A percentile compares a stretch with the other conserved stretches of the same genome.
These are phyloP conservation scores for Mucor irregularis DNA, from an alignment of 371 early-diverging fungal genomes.

Conservation along the genomic window DNA sequence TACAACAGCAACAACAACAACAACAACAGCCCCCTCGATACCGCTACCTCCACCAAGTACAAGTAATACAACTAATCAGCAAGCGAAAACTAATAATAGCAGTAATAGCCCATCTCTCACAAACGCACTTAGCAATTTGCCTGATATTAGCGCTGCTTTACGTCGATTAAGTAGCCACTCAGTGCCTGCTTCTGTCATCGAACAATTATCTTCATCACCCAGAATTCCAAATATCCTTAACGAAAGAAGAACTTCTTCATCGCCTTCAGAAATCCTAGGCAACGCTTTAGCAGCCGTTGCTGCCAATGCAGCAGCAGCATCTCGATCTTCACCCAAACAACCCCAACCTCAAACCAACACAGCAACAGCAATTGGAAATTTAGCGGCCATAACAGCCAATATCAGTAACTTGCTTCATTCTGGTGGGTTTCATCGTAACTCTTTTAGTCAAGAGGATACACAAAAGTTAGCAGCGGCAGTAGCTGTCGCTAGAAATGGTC, in stretches of 20 bases:
- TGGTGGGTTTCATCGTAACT: constrained; percentile 21
- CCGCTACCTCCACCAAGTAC: neutral
- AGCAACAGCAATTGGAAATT: constrained; percentile 37
- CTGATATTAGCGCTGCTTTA: constrained; percentile 30
- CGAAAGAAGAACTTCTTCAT: constrained; percentile 13
- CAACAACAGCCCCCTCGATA: neutral
- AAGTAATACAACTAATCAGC: neutral
- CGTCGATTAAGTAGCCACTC: constrained; percentile 23
- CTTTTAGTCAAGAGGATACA: constrained; percentile 28
- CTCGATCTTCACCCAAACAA: constrained; percentile 3
- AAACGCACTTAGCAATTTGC: constrained; percentile 11
- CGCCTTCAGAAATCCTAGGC: constrained; percentile 32
- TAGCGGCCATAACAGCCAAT: constrained; percentile 40
- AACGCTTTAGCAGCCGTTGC: constrained; percentile 45
- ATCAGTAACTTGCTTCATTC: constrained; percentile 30
- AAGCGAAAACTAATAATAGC: neutral
- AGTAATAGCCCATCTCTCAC: neutral
- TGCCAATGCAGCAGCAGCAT: constrained; percentile 20
- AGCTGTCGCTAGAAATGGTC: constrained; percentile 5
- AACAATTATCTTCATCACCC: constrained; percentile 19
- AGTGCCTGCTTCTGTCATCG: constrained; percentile 18
- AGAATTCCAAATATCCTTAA: constrained; percentile 1
- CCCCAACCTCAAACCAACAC: neutral
- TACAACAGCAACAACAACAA: neutral
- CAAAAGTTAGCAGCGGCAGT: constrained; percentile 26